Base-by-base conservation (phyloP, 768 basidiomycete genomes). In the Boletus insuetus region DNA sequence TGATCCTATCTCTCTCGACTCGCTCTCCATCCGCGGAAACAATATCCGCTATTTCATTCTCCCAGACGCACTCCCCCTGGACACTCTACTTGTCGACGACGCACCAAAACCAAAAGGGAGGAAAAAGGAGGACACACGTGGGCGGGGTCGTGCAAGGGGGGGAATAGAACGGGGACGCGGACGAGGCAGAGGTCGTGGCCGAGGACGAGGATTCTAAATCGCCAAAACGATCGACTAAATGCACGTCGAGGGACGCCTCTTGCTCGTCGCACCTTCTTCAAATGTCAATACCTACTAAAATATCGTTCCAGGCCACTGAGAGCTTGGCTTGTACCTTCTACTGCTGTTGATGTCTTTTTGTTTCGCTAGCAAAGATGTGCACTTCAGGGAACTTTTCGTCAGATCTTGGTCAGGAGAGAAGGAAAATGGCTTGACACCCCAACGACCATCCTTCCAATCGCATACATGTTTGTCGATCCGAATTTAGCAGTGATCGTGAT, bases 11-110 rank as follows among this genome's bases (percentile, higher is more conserved):
- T 78, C 90, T 20, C 85, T 98, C 51, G 96, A 99, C 73, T 80
- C 88, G 4, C 80, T 98, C 46, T 94, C 94, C 37, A 95, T 99
- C 67, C 85, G 96, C 50, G 96, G 97, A 37, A 98, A 97, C 79
- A 97, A 92, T 67, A 85, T 99, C 66, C 88, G 96, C 49, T 98
- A 98, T 75, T 96, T 93, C 70, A 85, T 96, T 54, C 86, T 99
- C n/a, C 97, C 97, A 10, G 96, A 99, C 69, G 94, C 95, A 0
- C 79, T 99, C 9, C 96, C 97, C 0, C 77, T 99, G 56, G 96
- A 99, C 70, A 98, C 97, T 20, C 82, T 99, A 8, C 83, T 99
- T 9, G 94, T 99, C 26, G 96, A 99, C 70, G 97, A 99, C 68
- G 91, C 94, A 14, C 97, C 96, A 6, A 95, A 96, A 74, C 94